Base-by-base conservation (phyloP, 2,329 filamentous ascomycete species). In the Bipolaris cookei region DNA sequence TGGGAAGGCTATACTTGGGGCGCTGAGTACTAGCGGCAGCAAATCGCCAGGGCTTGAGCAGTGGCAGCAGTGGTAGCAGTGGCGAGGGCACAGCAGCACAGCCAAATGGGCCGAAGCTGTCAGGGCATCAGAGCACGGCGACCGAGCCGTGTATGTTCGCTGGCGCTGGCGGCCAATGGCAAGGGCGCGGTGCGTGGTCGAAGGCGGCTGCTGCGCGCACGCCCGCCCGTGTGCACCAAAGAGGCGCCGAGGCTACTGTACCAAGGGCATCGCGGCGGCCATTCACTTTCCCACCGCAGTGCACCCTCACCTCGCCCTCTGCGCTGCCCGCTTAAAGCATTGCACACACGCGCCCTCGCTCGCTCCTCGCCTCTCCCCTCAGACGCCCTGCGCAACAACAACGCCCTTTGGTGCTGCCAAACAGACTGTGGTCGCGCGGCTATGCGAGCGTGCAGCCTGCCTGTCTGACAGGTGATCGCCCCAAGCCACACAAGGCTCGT, bases 51-150 rank as follows among this genome's bases (percentile, higher is more conserved):
- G 6, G 23, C 4, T 21, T 21, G 23, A 6, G 23, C 23, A 23
- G 23, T 6, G 6, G 23, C 23, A 23, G 23, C 23, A 1, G 6
- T 23, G 3, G 23, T 32, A 18, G 16, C 41, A n/a, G 20, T 16
- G 44, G 42, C 55, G 62, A 64, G 63, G 55, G 35, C n/a, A n/a
- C 34, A 30, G 41, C 49, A 28, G 34, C 47, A 39, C 45, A 41
- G 37, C 55, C 43, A 61, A 58, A 46, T 55, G 53, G 52, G 58
- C 60, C 58, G 55, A 54, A 37, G 48, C 53, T 59, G 60, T 65
- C 62, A 65, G 62, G 60, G 52, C 59, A 55, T 65, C 62, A 65
- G 62, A 58, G 52, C 59, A 56, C 43, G 46, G 38, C 43, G 48
- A 56, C 56, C 57, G 58, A 63, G 60, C 50, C 53, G 56, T 53